These are phyloP conservation scores for Leccinum rimulosum DNA, from an alignment of 768 basidiomycete genomes.

Conservation along the genomic window DNA sequence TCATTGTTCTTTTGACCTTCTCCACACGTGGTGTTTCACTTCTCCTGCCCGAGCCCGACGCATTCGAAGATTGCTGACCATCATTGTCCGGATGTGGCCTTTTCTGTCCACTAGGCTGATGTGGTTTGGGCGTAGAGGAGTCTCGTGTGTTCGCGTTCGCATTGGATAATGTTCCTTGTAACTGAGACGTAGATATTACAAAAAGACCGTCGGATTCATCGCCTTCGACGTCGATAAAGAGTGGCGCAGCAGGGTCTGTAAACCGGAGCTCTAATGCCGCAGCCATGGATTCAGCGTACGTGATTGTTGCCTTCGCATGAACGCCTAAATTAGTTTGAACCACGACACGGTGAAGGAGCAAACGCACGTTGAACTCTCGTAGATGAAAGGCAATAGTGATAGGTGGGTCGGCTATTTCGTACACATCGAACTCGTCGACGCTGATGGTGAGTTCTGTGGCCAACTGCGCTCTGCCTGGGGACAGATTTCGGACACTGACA, in stretches of 20 bases:
- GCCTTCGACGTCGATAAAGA: conserved; percentile 75
- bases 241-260: conserved; percentile 67
- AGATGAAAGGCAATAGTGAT: conserved; percentile 76
- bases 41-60: conserved; percentile 8
- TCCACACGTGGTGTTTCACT: conserved; percentile 44
- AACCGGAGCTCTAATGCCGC: conserved; percentile 69
- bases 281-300: conserved; percentile 71
- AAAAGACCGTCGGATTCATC: conserved; percentile 67
- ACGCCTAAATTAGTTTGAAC: not conserved
- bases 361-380: conserved; percentile 74
- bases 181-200: conserved; percentile 75
- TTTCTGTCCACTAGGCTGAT: conserved; percentile 18
- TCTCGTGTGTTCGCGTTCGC: conserved; percentile 9
- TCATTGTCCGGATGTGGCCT: conserved; percentile 25
- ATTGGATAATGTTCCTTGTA: conserved; percentile 35
- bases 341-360: not conserved
- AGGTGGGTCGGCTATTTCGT: conserved; percentile 62
- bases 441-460: conserved; percentile 76
- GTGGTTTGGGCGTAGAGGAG: conserved; percentile 19
- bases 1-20: conserved; percentile 42
- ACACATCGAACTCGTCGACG: conserved; percentile 77
- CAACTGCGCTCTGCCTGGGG: conserved; percentile 56
- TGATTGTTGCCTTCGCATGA: conserved; percentile 65
- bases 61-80: conserved; percentile 28
- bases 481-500: not conserved